Evolutionary conservation across 331 rosid species (phyloP).

Genomic region (Malus hybrid): DNA sequence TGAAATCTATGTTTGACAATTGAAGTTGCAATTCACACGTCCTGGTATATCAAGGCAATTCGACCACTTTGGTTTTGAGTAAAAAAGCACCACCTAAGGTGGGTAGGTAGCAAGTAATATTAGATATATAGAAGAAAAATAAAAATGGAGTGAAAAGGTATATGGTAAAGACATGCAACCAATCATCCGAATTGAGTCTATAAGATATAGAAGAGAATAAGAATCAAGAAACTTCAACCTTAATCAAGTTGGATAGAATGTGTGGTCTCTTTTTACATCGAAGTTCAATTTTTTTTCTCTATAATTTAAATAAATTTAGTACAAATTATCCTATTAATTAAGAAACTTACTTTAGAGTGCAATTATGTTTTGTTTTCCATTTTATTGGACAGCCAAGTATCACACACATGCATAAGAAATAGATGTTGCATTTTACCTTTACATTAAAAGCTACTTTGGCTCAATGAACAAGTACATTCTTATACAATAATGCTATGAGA

Average conservation of each 20-base stretch:
- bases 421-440: neutral
- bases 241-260: no score
- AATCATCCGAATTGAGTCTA: no score
- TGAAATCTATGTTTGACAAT: neutral
- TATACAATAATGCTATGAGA: neutral
- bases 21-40: neutral
- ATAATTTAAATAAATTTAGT: no score
- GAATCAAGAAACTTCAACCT: no score
- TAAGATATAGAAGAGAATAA: no score
- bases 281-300: no score
- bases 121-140: no score
- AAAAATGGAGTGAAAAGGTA: no score
- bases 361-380: neutral
- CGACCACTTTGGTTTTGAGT: neutral
- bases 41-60: neutral
- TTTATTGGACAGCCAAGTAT: neutral
- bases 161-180: no score
- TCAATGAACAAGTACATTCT: neutral
- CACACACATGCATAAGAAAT: neutral
- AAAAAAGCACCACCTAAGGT: neutral
- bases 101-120: no score
- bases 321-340: no score
- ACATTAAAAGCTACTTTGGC: neutral
- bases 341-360: neutral
- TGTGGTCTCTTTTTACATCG: no score